phyloP scores from a whole-genome alignment of 495 filamentous ascomycete species.

The Extremus antarcticus region DNA sequence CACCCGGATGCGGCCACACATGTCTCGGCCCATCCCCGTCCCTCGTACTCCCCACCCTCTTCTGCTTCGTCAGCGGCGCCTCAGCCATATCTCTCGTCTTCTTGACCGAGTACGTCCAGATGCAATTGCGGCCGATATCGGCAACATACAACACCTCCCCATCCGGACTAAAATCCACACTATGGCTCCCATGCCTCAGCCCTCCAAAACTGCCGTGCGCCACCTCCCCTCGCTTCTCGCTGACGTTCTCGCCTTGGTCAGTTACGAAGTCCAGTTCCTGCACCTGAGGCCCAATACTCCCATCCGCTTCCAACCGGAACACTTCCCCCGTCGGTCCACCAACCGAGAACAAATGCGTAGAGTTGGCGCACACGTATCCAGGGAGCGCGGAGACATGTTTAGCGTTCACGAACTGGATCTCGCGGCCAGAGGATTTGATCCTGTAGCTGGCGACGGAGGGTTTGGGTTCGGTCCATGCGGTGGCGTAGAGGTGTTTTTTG shows the following conservation, averaged over 20 bases:
- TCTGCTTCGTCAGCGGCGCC: constrained; percentile 7
- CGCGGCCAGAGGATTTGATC: constrained; percentile 9
- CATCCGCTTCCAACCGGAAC: constrained; percentile 14
- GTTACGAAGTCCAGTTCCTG: constrained; percentile 18
- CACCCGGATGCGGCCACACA: constrained; percentile 17
- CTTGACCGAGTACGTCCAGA: constrained; percentile 13
- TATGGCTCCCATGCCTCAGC: constrained; percentile 22
- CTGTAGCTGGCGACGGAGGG: constrained; percentile 17
- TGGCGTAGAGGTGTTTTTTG: constrained; percentile 18
- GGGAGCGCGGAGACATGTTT: constrained; percentile 8
- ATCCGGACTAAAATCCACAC: constrained; percentile 17
- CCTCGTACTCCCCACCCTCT: constrained; percentile 12
- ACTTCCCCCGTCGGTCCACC: constrained; percentile 21
- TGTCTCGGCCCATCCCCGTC: constrained; percentile 19
- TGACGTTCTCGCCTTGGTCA: constrained; percentile 10
- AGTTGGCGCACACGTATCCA: constrained; percentile 19
- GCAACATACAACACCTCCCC: constrained; percentile 16
- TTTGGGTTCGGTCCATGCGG: constrained; percentile 18
- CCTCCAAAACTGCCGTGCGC: constrained; percentile 21
- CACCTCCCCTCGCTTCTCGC: constrained; percentile 6
- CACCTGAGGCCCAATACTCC: constrained; percentile 10
- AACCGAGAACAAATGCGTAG: constrained; percentile 16
- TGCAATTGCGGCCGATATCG: constrained; percentile 18
- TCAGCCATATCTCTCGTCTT: background rate
- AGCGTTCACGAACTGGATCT: constrained; percentile 17